phyloP scores from a whole-genome alignment of 2,329 filamentous ascomycete genomes.

The Pezicula neosporulosa region DNA sequence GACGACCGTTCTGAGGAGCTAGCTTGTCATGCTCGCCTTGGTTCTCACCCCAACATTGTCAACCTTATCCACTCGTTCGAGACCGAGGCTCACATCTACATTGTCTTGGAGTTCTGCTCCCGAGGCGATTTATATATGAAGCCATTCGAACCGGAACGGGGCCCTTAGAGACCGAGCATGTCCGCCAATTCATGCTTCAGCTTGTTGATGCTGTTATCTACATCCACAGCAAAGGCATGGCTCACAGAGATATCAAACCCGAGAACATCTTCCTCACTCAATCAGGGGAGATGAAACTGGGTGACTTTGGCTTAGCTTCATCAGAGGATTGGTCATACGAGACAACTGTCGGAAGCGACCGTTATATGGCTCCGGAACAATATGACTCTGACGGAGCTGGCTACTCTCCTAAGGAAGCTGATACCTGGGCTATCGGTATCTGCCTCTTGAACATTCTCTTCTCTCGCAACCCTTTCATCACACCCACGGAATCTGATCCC shows the following conservation, averaged over 20 bases:
- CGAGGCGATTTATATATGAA: conserved; percentile 96
- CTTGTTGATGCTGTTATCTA: conserved; percentile 85
- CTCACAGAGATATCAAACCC: conserved; percentile 97
- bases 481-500: conserved; percentile 84
- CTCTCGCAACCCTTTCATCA: conserved; percentile 92
- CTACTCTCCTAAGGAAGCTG: conserved; percentile 89
- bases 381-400: conserved; percentile 85
- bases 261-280: conserved; percentile 97
- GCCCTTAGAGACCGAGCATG: conserved; percentile 91
- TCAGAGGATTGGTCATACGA: conserved; percentile 88
- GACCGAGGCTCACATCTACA: conserved; percentile 82
- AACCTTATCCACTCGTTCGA: conserved; percentile 90
- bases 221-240: conserved; percentile 87
- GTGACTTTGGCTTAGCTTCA: conserved; percentile 92
- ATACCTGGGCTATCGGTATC: conserved; percentile 96
- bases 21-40: conserved; percentile 75
- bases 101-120: conserved; percentile 92
- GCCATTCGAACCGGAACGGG: conserved; percentile 87
- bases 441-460: conserved; percentile 96
- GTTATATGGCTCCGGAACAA: conserved; percentile 99
- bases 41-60: conserved; percentile 85
- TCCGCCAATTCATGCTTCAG: conserved; percentile 95
- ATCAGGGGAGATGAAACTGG: conserved; percentile 87
- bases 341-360: conserved; percentile 91
- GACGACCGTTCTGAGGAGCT: conserved; percentile 84